Evolutionary conservation across 176 grass and related monocot genomes (phyloP), one percentile per base, ranked within the genome.

Genomic region (Carex scoparia): DNA sequence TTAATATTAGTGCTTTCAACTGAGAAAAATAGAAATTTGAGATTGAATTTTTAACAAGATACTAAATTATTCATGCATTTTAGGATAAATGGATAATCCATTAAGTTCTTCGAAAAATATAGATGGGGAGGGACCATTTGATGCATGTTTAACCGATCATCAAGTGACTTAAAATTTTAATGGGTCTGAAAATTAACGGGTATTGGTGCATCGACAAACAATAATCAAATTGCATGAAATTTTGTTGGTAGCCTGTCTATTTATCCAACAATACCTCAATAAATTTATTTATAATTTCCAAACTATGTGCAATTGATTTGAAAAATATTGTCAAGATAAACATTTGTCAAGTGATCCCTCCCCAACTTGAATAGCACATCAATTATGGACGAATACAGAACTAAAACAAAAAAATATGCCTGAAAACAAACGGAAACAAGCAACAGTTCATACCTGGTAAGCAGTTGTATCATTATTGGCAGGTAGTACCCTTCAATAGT

Each of bases 381-480:
- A 63, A 62, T 63, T 19, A 63, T 9, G 6, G 38, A 81, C 7
- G 3, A 83, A 14, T 68, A 69, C 28, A 74, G 1, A 62, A 74
- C 8, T 10, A 62, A 33, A 84, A 54, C 8, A 28, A 61, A 27
- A 40, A 84, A 72, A 46, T 46, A 16, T n/a, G 14, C 48, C 37
- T 10, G 3, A 44, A 72, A 18, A 46, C 3, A 48, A 44, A 15
- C 0, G 32, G 28, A 74, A 53, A 74, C n/a, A 74, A 28, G 28
- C 69, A 57, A 79, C 7, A 4, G 30, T 16, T 12, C 14, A 58
- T 79, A 99, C 96, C 84, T 95, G 93, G 85, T 87, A 82, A 80
- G 90, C 78, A 84, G 81, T 57, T 63, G 18, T 91, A 35, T 91
- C 93, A 66, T 99, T 85, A 94, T 89, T 89, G 40, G 86, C 84